Conservation (phyloP, 441 rosid species). For the Bocquillonia castaneifolia region DNA sequence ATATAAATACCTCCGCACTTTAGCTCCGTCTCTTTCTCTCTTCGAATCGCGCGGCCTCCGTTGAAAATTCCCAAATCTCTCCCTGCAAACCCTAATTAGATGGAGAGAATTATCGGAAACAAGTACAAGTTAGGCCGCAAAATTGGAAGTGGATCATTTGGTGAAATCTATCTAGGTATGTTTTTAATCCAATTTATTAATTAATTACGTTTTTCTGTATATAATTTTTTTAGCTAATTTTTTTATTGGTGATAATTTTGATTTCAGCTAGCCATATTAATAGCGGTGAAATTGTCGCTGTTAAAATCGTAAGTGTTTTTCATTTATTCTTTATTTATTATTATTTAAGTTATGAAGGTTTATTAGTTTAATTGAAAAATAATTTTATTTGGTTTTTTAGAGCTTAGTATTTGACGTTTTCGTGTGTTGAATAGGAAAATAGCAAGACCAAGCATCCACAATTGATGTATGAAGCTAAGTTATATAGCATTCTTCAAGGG, state of each 20-base stretch:
- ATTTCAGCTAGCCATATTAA: slow-evolving; percentile 16
- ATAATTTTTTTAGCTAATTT: background rate
- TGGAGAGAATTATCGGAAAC: slow-evolving; percentile 81
- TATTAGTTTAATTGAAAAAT: background rate
- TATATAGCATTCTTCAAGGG: slow-evolving; percentile 83
- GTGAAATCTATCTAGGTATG: slow-evolving; percentile 79
- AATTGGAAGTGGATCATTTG: slow-evolving; percentile 93
- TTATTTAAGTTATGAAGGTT: too few relatives aligned
- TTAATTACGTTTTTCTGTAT: background rate
- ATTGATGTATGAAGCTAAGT: slow-evolving; percentile 81
- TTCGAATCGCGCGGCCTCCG: background rate
- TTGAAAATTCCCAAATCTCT: background rate
- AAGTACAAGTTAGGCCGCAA: slow-evolving; percentile 78
- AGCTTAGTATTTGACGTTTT: background rate
- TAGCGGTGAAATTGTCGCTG: slow-evolving; percentile 16
- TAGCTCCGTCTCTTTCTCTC: background rate
- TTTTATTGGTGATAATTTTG: background rate
- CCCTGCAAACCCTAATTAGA: slow-evolving; percentile 17
- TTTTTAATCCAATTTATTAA: background rate
- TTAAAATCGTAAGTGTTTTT: slow-evolving; percentile 7
- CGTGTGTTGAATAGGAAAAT: slow-evolving; percentile 72
- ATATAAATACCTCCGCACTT: background rate
- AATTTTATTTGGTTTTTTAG: background rate
- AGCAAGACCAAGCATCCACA: slow-evolving; percentile 81
- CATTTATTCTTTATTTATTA: background rate